Conservation (phyloP, 2,329 filamentous ascomycete species). For the Epichloe aotearoae region DNA sequence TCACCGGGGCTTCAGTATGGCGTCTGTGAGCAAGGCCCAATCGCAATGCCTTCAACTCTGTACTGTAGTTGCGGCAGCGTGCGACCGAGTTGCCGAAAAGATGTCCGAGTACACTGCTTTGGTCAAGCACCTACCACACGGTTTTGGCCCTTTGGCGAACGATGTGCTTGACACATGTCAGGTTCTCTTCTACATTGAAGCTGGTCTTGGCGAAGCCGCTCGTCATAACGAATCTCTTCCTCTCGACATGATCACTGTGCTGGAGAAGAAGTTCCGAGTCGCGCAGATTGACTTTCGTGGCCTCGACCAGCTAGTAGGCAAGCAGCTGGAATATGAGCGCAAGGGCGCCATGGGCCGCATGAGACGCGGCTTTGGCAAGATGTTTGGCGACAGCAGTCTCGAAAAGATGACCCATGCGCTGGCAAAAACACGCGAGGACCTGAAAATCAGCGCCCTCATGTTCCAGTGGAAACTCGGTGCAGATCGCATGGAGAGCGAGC, state of each 20-base stretch:
- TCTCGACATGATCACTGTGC: slow-evolving; percentile 46
- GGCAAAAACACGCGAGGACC: slow-evolving; percentile 42
- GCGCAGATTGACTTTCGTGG: slow-evolving; percentile 49
- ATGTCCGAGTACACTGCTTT: slow-evolving; percentile 51
- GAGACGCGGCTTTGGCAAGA: slow-evolving; percentile 47
- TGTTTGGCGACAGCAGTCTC: slow-evolving; percentile 49
- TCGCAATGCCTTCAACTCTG: slow-evolving; percentile 31
- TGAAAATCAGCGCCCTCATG: slow-evolving; percentile 50
- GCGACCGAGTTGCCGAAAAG: slow-evolving; percentile 50
- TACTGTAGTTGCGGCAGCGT: slow-evolving; percentile 42
- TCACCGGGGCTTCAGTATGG: slow-evolving; percentile 6
- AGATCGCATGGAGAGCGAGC: slow-evolving; percentile 42
- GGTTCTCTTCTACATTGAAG: slow-evolving; percentile 55
- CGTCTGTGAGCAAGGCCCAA: slow-evolving; percentile 16
- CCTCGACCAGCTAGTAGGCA: slow-evolving; percentile 48
- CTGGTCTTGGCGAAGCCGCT: slow-evolving; percentile 43
- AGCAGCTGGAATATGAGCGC: slow-evolving; percentile 48
- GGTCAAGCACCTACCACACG: slow-evolving; percentile 38
- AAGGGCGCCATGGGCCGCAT: slow-evolving; percentile 46
- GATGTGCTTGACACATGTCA: slow-evolving; percentile 56
- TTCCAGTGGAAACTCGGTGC: slow-evolving; percentile 53
- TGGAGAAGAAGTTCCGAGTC: slow-evolving; percentile 49
- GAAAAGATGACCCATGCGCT: slow-evolving; percentile 45
- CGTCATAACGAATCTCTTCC: slow-evolving; percentile 41
- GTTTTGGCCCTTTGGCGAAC: slow-evolving; percentile 46